These are phyloP conservation scores for Lactifluus piperatus DNA, from an alignment of 768 basidiomycete species.

Conservation along the genomic window DNA sequence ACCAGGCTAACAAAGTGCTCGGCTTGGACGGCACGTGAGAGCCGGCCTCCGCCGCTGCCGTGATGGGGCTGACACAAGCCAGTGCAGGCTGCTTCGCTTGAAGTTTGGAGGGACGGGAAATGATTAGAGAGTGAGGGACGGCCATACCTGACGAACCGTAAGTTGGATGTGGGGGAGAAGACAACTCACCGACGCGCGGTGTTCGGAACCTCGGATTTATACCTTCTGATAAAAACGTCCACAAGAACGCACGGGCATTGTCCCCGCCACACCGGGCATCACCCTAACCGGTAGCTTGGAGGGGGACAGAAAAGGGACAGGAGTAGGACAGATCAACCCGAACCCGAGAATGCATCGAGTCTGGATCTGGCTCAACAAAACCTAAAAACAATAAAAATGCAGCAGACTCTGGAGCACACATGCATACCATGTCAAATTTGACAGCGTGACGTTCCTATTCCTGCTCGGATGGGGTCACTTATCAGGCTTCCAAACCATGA, in stretches of 20 bases:
- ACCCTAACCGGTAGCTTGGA: neutral
- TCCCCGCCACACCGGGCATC: constrained; percentile 8
- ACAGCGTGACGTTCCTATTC: neutral
- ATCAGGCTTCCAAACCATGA: neutral
- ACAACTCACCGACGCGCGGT: neutral
- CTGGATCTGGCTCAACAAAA: neutral
- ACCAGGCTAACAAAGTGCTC: neutral
- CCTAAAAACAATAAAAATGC: neutral
- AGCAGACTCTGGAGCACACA: neutral
- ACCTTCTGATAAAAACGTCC: constrained; percentile 10
- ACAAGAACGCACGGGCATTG: constrained; percentile 10
- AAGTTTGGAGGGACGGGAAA: constrained; percentile 19
- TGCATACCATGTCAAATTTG: neutral
- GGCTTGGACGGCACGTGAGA: neutral
- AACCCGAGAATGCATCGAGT: constrained; percentile 5
- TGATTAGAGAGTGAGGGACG: neutral
- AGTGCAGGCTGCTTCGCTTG: constrained; percentile 11
- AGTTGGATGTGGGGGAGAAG: constrained; percentile 1
- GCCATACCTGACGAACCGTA: constrained; percentile 14
- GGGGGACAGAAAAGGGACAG: neutral
- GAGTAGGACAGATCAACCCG: neutral
- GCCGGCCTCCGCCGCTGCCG: constrained; percentile 2
- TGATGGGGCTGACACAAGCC: constrained; percentile 5
- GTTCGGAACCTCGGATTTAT: constrained; percentile 10
- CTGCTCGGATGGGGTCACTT: neutral